Conservation (phyloP, 176 grass and related monocot genomes). For the Lolium perenne region DNA sequence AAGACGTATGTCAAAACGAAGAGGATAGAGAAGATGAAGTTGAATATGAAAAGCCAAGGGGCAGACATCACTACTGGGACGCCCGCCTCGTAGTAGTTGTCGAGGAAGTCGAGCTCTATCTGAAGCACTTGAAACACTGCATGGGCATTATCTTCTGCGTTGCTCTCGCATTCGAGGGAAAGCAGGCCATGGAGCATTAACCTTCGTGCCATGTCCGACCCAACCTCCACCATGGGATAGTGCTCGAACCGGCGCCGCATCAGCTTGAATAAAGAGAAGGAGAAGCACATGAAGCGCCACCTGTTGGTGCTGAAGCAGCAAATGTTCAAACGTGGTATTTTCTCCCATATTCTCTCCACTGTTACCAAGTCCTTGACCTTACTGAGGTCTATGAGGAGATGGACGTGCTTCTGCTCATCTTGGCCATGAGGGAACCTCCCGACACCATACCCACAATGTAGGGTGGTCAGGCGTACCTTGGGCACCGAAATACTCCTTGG, state of each 20-base stretch:
- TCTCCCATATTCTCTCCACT: not conserved
- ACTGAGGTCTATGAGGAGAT: not conserved
- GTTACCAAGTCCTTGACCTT: slow-evolving; percentile 5
- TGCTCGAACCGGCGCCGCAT: slow-evolving; percentile 30
- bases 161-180: not conserved
- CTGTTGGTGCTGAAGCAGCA: not conserved
- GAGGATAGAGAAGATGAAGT: not conserved
- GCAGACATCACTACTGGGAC: not conserved
- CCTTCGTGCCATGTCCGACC: not conserved
- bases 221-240: slow-evolving; percentile 33
- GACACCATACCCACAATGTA: slow-evolving; percentile 15
- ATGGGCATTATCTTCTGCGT: not conserved
- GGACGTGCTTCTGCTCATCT: not conserved
- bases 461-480: not conserved
- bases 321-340: not conserved
- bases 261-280: slow-evolving; percentile 37
- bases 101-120: slow-evolving; percentile 32
- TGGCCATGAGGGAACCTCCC: slow-evolving; percentile 1
- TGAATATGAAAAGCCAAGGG: slow-evolving; percentile 10
- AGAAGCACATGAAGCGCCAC: not conserved
- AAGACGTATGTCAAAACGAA: not conserved
- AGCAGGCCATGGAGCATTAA: not conserved
- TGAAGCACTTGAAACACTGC: not conserved
- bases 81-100: slow-evolving; percentile 3
- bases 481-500: not conserved